Conservation (phyloP, 495 filamentous ascomycete species). For the Hyaloscypha finlandica region DNA sequence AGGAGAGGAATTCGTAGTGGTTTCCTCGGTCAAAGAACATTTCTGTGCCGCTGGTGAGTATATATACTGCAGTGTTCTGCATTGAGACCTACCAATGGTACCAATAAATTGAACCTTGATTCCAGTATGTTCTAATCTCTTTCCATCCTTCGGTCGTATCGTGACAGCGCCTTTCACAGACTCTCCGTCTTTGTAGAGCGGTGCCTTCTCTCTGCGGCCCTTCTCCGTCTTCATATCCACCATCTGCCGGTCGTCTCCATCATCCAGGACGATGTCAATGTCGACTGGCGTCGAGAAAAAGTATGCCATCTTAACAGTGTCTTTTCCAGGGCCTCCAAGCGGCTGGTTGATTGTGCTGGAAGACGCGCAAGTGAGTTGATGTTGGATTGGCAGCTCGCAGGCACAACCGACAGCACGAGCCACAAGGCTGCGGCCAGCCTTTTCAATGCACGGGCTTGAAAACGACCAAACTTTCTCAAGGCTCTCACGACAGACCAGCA, state of each 20-base stretch:
- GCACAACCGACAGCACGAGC: slow-evolving; percentile 11
- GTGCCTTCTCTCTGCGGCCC: slow-evolving; percentile 92
- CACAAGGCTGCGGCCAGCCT: slow-evolving; percentile 30
- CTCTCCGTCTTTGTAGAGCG: slow-evolving; percentile 97
- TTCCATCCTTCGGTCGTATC: slow-evolving; percentile 96
- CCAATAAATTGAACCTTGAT: slow-evolving; percentile 99
- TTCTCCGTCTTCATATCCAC: slow-evolving; percentile 99
- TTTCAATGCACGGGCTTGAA: slow-evolving; percentile 14
- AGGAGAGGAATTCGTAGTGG: slow-evolving; percentile 97
- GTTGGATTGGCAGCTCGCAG: slow-evolving; percentile 12
- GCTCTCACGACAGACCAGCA: neutral
- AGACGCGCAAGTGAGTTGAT: slow-evolving; percentile 18
- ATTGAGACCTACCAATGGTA: slow-evolving; percentile 72
- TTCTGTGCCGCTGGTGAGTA: slow-evolving; percentile 52
- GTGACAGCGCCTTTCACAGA: slow-evolving; percentile 95
- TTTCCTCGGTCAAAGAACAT: slow-evolving; percentile 99
- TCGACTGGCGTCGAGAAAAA: slow-evolving; percentile 98
- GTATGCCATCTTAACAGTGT: slow-evolving; percentile 70
- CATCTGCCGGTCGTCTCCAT: slow-evolving; percentile 88
- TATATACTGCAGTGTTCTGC: neutral
- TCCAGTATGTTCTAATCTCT: slow-evolving; percentile 94
- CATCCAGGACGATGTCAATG: slow-evolving; percentile 97
- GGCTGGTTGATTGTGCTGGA: neutral
- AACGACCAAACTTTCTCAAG: neutral
- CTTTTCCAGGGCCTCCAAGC: neutral